Conservation (phyloP, 148 eudicot species). For the Camellia sinensis region DNA sequence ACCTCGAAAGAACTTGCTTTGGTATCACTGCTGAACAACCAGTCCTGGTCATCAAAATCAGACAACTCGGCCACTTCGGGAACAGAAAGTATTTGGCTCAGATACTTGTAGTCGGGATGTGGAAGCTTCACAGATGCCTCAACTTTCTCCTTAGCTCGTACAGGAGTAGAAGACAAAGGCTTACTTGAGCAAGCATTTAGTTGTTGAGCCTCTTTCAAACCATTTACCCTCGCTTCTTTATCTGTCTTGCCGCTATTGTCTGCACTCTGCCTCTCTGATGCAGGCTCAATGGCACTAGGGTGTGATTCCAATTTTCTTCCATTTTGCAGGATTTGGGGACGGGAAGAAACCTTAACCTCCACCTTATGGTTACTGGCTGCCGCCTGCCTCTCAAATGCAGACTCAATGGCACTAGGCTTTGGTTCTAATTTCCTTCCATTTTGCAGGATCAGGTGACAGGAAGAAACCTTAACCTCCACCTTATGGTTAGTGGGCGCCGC, state of each 20-base stretch:
- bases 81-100: conserved; percentile 35
- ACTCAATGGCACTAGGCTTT: neutral
- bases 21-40: conserved; percentile 34
- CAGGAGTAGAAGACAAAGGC: conserved; percentile 22
- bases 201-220: conserved; percentile 15
- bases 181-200: conserved; percentile 13
- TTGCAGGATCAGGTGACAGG: conserved; percentile 9
- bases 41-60: conserved; percentile 34
- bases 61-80: conserved; percentile 33
- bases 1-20: conserved; percentile 9
- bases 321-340: conserved; percentile 9
- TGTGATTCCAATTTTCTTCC: conserved; percentile 14
- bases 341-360: conserved; percentile 9
- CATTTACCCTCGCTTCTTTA: conserved; percentile 18
- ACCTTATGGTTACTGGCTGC: conserved; percentile 13
- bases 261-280: conserved; percentile 13
- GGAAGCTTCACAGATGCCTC: conserved; percentile 30
- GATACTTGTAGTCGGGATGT: conserved; percentile 51
- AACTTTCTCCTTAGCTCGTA: conserved; percentile 14
- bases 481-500: conserved; percentile 6
- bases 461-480: conserved; percentile 12
- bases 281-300: neutral
- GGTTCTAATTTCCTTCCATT: conserved; percentile 15
- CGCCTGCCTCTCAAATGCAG: conserved; percentile 12
- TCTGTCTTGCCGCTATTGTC: conserved; percentile 12